A percentile compares a stretch with the other conserved stretches of the same genome.
Conservation (phyloP, 2,329 filamentous ascomycete species). For the Trichophyton rubrum region DNA sequence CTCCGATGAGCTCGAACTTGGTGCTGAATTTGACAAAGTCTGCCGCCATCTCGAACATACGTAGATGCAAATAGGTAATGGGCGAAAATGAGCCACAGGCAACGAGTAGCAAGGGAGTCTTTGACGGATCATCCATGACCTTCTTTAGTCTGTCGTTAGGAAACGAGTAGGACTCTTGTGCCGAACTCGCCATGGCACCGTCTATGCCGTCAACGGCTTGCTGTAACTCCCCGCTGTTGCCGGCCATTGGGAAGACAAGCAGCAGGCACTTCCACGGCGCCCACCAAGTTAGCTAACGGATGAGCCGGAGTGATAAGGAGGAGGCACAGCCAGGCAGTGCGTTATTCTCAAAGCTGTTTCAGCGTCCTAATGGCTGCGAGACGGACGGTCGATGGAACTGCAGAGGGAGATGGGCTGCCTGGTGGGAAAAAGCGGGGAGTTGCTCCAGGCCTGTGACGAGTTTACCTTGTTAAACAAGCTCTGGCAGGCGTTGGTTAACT, state of each 20-base stretch:
- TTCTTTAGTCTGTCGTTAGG: slow-evolving; percentile 34
- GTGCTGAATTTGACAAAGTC: slow-evolving; percentile 66
- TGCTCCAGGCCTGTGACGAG: not conserved
- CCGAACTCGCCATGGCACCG: not conserved
- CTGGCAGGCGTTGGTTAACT: not conserved
- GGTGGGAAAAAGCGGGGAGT: not conserved
- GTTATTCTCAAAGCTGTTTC: not conserved
- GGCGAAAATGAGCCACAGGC: slow-evolving; percentile 55
- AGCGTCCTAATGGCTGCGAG: not conserved
- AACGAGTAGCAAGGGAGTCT: slow-evolving; percentile 37
- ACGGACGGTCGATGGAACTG: not conserved
- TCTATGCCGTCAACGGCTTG: not conserved
- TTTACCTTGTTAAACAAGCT: not conserved
- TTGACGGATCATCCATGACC: slow-evolving; percentile 36
- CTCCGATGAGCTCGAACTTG: slow-evolving; percentile 73
- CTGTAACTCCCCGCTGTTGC: not conserved
- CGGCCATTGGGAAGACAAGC: not conserved
- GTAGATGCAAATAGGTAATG: slow-evolving; percentile 56
- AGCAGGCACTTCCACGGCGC: not conserved
- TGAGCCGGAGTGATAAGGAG: not conserved
- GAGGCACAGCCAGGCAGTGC: not conserved
- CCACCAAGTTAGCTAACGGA: not conserved
- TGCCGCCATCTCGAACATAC: slow-evolving; percentile 79
- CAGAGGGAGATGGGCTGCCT: not conserved
- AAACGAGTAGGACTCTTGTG: slow-evolving; percentile 27